A percentile compares a stretch with the other conserved stretches of the same genome.
Evolutionary conservation across 768 basidiomycete genomes (phyloP).

Genomic region (Tulasnella sp.): DNA sequence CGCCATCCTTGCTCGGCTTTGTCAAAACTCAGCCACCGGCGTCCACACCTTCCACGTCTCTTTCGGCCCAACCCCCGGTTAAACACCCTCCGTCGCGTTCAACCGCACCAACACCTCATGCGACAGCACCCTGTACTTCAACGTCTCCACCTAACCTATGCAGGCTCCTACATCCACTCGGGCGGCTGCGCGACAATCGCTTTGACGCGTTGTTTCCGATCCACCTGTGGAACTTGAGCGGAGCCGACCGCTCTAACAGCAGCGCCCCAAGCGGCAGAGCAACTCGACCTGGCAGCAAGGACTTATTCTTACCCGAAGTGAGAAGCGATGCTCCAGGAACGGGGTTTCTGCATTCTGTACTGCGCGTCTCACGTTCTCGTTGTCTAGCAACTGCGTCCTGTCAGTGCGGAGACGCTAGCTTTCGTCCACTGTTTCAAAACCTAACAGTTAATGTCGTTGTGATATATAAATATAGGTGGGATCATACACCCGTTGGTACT

Average conservation of each 20-base stretch:
- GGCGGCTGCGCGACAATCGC: conserved; percentile 25
- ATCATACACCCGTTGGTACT: too few species aligned
- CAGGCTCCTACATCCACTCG: conserved; percentile 17
- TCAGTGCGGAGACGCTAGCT: too few species aligned
- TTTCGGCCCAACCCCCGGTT: not conserved
- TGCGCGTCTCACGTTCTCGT: too few species aligned
- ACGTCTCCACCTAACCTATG: conserved; percentile 25
- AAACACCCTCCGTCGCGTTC: conserved; percentile 11
- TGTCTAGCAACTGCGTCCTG: too few species aligned
- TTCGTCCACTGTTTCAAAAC: too few species aligned
- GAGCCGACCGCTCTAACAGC: conserved; percentile 26
- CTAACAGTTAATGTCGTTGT: too few species aligned
- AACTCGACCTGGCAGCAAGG: conserved; percentile 25
- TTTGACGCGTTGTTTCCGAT: conserved; percentile 30
- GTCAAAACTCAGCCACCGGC: not conserved
- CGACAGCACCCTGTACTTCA: not conserved
- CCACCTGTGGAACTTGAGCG: conserved; percentile 27
- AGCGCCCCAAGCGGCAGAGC: conserved; percentile 16
- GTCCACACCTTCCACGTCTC: conserved; percentile 28
- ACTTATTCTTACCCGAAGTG: conserved; percentile 30
- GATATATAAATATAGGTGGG: too few species aligned
- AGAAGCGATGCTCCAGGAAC: not conserved
- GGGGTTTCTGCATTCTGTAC: too few species aligned
- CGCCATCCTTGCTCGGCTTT: conserved; percentile 29
- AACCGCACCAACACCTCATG: not conserved